These are phyloP conservation scores for Massariosphaeria phaeospora DNA, from an alignment of 495 filamentous ascomycete species.

Conservation along the genomic window DNA sequence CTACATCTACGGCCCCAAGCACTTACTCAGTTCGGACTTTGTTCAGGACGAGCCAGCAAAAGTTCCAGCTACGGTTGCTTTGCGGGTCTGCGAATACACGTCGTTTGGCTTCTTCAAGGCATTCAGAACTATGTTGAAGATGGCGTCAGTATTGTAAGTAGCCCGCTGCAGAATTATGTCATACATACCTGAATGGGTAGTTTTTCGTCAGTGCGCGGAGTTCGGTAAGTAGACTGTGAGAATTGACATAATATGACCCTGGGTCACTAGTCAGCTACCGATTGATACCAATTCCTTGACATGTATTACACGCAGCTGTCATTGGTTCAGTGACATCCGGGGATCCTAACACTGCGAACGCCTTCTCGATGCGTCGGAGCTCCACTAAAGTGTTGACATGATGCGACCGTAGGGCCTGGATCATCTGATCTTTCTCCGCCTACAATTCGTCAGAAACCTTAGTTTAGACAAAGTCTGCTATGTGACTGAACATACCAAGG, in stretches of 20 bases:
- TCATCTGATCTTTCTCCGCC: constrained; percentile 49
- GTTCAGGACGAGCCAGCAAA: constrained; percentile 67
- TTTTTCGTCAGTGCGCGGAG: constrained; percentile 62
- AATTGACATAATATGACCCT: constrained; percentile 65
- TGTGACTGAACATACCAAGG: constrained; percentile 11
- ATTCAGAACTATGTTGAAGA: constrained; percentile 49
- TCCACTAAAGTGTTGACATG: constrained; percentile 70
- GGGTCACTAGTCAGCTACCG: constrained; percentile 20
- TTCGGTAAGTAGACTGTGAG: constrained; percentile 68
- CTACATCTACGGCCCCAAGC: background rate
- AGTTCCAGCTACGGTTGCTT: constrained; percentile 69
- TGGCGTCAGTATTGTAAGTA: background rate
- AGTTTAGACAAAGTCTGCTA: background rate
- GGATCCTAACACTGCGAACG: constrained; percentile 51
- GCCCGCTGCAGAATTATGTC: background rate
- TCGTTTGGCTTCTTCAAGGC: constrained; percentile 61
- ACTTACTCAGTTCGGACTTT: constrained; percentile 65
- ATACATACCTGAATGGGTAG: constrained; percentile 56
- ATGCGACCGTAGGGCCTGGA: constrained; percentile 54
- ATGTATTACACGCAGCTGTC: constrained; percentile 62
- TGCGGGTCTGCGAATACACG: constrained; percentile 60
- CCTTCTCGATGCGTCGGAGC: constrained; percentile 66
- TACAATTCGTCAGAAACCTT: constrained; percentile 25
- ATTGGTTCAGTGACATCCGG: constrained; percentile 60
- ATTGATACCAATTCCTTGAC: too few species aligned